Conservation (phyloP, 768 basidiomycete species). For the Chalciporus piperatus region DNA sequence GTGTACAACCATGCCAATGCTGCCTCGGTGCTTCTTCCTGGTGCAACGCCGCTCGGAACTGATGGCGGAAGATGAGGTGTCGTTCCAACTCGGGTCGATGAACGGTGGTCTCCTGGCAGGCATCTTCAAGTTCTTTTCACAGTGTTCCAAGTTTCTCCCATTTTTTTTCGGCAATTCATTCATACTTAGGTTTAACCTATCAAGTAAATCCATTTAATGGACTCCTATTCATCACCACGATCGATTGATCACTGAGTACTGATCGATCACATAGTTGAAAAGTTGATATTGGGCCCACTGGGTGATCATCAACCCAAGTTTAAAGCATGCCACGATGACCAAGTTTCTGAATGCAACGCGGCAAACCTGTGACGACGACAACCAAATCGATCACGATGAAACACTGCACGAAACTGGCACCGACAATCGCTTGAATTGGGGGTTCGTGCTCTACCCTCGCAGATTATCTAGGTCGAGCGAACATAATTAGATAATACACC, state of each 20-base stretch:
- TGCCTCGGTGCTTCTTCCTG: not conserved
- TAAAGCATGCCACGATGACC: not conserved
- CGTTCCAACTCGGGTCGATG: not conserved
- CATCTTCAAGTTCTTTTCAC: not conserved
- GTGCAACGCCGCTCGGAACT: conserved; percentile 3
- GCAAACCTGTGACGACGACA: not conserved
- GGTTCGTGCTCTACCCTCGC: not conserved
- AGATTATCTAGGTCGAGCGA: not conserved
- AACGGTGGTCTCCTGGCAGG: not conserved
- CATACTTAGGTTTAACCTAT: not conserved
- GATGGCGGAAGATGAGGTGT: not conserved
- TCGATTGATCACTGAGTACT: not conserved
- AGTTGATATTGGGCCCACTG: too few species aligned
- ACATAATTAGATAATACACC: not conserved
- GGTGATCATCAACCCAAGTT: not conserved
- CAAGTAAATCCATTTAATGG: not conserved
- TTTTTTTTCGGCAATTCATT: not conserved
- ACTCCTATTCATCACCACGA: not conserved
- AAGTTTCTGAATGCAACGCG: not conserved
- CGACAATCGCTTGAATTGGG: not conserved
- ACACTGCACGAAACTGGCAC: not conserved
- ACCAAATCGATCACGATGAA: not conserved
- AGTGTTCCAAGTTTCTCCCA: too few species aligned
- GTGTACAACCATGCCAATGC: not conserved
- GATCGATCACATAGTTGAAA: not conserved